Conservation (phyloP, 306 rosid genomes). For the Abrus precatorius region DNA sequence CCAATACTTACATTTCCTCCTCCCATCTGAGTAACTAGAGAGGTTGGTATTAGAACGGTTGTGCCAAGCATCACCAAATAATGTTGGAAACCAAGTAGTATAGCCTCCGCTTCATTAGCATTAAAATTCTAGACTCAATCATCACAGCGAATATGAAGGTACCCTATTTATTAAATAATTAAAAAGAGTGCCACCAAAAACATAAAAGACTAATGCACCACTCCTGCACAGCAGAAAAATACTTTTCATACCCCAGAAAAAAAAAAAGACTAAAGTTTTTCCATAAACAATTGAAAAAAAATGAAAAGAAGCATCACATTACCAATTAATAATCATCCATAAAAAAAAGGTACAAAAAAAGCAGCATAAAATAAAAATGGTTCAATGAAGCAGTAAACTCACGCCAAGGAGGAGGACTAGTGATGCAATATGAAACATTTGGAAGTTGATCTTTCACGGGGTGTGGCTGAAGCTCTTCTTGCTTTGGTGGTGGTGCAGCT, state of each 20-base stretch:
- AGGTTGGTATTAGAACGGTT: conserved; percentile 85
- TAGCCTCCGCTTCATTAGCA: conserved; percentile 84
- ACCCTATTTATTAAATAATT: background rate
- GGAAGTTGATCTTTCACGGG: conserved; percentile 89
- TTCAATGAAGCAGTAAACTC: conserved; percentile 50
- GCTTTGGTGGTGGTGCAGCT: conserved; percentile 84
- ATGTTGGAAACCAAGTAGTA: conserved; percentile 96
- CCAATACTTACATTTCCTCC: conserved; percentile 86
- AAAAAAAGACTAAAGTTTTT: background rate
- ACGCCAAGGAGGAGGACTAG: conserved; percentile 99
- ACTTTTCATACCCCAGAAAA: background rate
- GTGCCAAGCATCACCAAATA: conserved; percentile 98
- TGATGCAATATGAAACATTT: conserved; percentile 80
- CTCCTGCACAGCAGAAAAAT: no score
- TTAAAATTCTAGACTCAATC: conserved; percentile 32
- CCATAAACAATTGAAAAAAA: conserved; percentile 1
- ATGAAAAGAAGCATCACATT: conserved; percentile 11
- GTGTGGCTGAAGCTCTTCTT: conserved; percentile 87
- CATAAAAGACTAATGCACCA: background rate
- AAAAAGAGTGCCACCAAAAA: background rate
- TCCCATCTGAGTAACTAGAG: conserved; percentile 92
- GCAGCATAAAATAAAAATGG: conserved; percentile 10
- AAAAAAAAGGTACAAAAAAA: background rate
- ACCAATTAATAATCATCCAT: conserved; percentile 6
- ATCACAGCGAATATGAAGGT: conserved; percentile 42